phyloP scores from a whole-genome alignment of 345 rosid genomes.

The Bruguiera sexangula region DNA sequence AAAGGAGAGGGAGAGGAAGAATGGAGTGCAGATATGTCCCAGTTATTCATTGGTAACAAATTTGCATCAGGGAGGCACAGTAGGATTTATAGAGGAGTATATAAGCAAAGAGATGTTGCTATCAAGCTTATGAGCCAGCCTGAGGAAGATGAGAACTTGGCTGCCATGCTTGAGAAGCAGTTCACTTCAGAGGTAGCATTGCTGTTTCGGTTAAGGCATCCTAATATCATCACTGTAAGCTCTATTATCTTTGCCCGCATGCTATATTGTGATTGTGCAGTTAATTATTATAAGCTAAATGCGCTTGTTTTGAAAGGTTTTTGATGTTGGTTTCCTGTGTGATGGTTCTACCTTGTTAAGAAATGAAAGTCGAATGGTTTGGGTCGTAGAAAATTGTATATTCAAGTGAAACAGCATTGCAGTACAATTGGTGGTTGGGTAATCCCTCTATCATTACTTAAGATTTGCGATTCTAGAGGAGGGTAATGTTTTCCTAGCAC shows the following conservation, averaged over 20 bases:
- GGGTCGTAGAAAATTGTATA: neutral
- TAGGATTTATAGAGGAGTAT: slow-evolving; percentile 72
- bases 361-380: slow-evolving; percentile 8
- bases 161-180: slow-evolving; percentile 55
- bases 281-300: neutral
- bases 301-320: neutral
- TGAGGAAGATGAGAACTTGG: slow-evolving; percentile 65
- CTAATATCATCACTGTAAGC: slow-evolving; percentile 67
- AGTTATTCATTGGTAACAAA: slow-evolving; percentile 59
- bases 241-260: neutral
- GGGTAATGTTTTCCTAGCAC: slow-evolving; percentile 5
- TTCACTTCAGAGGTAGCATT: slow-evolving; percentile 72
- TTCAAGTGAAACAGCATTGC: slow-evolving; percentile 9
- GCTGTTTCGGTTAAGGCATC: slow-evolving; percentile 54
- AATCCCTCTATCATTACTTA: slow-evolving; percentile 12
- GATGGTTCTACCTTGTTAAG: slow-evolving; percentile 9
- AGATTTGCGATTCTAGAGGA: neutral
- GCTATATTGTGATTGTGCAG: neutral
- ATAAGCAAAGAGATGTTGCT: slow-evolving; percentile 68
- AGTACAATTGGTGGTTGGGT: neutral
- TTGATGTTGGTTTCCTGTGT: neutral
- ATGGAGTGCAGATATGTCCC: slow-evolving; percentile 84
- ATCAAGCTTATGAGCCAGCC: slow-evolving; percentile 75
- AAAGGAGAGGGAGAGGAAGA: slow-evolving; percentile 64
- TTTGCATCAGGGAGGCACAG: slow-evolving; percentile 78